phyloP scores from a whole-genome alignment of 2,329 filamentous ascomycete species.

The Fusarium dimerum region DNA sequence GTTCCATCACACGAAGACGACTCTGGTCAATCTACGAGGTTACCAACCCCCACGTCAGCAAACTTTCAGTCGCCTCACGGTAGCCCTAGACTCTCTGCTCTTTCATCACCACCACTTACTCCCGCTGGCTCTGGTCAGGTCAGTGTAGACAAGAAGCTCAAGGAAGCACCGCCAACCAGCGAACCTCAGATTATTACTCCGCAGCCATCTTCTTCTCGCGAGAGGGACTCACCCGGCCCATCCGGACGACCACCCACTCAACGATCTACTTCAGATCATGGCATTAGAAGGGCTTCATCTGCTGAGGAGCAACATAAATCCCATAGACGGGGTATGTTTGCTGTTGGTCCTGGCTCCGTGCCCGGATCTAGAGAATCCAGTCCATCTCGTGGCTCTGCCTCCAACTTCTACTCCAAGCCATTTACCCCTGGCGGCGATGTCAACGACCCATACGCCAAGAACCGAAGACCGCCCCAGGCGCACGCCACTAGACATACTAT shows the following conservation, averaged over 20 bases:
- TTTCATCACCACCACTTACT: slow-evolving; percentile 88
- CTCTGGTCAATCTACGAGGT: slow-evolving; percentile 61
- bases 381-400: slow-evolving; percentile 64
- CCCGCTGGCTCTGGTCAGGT: slow-evolving; percentile 69
- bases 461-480: slow-evolving; percentile 69
- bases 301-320: slow-evolving; percentile 40
- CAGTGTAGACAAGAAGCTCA: slow-evolving; percentile 32
- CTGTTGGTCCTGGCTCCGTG: slow-evolving; percentile 52
- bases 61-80: slow-evolving; percentile 65
- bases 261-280: slow-evolving; percentile 45
- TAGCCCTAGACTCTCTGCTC: slow-evolving; percentile 67
- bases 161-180: slow-evolving; percentile 40
- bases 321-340: slow-evolving; percentile 58
- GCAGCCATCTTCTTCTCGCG: slow-evolving; percentile 62
- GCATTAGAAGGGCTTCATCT: slow-evolving; percentile 44
- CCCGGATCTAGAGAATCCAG: slow-evolving; percentile 63
- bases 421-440: slow-evolving; percentile 77
- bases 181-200: slow-evolving; percentile 62
- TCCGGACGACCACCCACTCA: slow-evolving; percentile 43
- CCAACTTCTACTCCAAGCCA: slow-evolving; percentile 68
- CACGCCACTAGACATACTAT: slow-evolving; percentile 63
- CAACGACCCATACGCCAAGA: slow-evolving; percentile 86
- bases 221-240: slow-evolving; percentile 46
- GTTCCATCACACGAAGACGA: slow-evolving; percentile 62
- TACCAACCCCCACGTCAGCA: slow-evolving; percentile 66